Evolutionary conservation across 129 eudicot species (phyloP).

Genomic region (Deinandra increscens): DNA sequence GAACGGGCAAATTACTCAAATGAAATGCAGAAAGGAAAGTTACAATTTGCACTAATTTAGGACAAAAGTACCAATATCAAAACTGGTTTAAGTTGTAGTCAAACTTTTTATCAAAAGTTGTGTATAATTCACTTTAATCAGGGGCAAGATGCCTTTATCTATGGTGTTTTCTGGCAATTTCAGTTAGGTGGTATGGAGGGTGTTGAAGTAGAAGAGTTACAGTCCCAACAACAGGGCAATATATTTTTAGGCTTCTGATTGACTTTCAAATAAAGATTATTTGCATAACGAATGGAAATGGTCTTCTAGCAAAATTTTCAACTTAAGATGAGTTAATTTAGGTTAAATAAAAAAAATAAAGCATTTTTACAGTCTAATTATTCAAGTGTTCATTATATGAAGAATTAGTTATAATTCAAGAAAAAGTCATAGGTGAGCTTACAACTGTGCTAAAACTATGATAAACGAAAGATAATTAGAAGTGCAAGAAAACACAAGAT

Average conservation of each 20-base stretch:
- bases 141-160: slow-evolving; percentile 62
- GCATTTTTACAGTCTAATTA: background rate
- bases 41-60: background rate
- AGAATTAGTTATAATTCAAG: background rate
- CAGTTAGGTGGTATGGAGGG: slow-evolving; percentile 43
- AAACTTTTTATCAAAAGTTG: slow-evolving; percentile 50
- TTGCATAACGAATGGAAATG: slow-evolving; percentile 19
- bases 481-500: slow-evolving; percentile 5
- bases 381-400: slow-evolving; percentile 2
- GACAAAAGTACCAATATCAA: slow-evolving; percentile 26
- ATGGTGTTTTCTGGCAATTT: slow-evolving; percentile 43
- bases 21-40: background rate
- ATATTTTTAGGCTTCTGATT: slow-evolving; percentile 23
- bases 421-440: background rate
- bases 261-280: slow-evolving; percentile 52
- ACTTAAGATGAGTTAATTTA: background rate
- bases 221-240: slow-evolving; percentile 66
- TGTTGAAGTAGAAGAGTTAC: slow-evolving; percentile 55
- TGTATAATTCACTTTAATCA: slow-evolving; percentile 52
- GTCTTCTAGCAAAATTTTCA: background rate
- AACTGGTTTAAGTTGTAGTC: slow-evolving; percentile 68
- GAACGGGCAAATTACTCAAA: background rate
- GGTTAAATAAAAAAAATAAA: background rate
- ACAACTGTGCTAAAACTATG: background rate
- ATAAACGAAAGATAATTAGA: background rate